A percentile compares a stretch with the other conserved stretches of the same genome.
Evolutionary conservation across 2,329 filamentous ascomycete species (phyloP).

Genomic region (Trichoderma sp.): DNA sequence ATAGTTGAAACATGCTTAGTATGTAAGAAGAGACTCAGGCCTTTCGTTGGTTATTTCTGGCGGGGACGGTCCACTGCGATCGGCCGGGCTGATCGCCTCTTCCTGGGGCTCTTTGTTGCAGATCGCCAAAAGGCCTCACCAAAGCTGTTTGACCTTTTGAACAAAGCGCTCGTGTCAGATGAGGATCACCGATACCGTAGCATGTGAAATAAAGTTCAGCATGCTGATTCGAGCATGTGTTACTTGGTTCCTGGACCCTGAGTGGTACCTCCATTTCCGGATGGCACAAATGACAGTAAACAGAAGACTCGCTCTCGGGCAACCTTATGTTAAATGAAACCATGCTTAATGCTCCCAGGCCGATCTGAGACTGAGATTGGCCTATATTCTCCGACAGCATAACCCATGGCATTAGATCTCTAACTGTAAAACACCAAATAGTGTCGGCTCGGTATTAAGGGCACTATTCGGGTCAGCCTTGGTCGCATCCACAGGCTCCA

Average conservation of each 20-base stretch:
- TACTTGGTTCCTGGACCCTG: background rate
- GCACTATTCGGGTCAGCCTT: background rate
- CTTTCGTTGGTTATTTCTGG: background rate
- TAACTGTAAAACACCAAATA: background rate
- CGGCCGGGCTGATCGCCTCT: slow-evolving; percentile 11
- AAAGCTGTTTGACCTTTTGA: background rate
- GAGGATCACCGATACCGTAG: background rate
- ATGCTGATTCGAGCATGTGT: background rate
- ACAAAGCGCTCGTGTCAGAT: slow-evolving; percentile 8
- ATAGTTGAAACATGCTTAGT: background rate
- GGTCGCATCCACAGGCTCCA: slow-evolving; percentile 13
- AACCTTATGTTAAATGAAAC: background rate
- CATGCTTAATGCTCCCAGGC: background rate
- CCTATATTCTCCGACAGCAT: background rate
- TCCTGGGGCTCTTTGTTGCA: slow-evolving; percentile 2
- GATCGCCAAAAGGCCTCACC: slow-evolving; percentile 18
- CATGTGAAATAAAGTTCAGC: background rate
- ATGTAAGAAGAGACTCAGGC: background rate
- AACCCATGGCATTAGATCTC: background rate
- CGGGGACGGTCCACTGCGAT: slow-evolving; percentile 2
- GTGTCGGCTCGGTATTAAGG: background rate
- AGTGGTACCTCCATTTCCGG: background rate
- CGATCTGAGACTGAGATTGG: background rate
- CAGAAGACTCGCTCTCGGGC: background rate
- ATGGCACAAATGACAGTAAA: background rate